Conservation (phyloP, 192 early-diverging fungal species). For the Phycomyces blakesleeanus region DNA sequence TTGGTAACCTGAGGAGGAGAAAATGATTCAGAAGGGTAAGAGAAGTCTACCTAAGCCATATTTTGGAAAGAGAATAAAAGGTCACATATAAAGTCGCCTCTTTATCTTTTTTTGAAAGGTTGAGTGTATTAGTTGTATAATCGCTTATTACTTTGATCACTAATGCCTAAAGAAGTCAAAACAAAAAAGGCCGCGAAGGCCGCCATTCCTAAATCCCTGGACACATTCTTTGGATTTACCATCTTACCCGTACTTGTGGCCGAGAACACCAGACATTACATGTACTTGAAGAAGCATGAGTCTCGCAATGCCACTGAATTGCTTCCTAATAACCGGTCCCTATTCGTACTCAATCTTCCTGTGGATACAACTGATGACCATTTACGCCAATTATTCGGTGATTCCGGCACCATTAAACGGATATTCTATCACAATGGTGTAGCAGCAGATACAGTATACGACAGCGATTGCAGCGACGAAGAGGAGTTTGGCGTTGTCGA, state of each 20-base stretch:
- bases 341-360: slow-evolving; percentile 69
- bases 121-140: no score
- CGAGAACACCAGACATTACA: slow-evolving; percentile 39
- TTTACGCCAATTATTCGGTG: slow-evolving; percentile 58
- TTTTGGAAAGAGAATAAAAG: no score
- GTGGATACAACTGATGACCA: slow-evolving; percentile 64
- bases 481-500: slow-evolving; percentile 15
- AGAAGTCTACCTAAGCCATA: no score
- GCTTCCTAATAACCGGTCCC: slow-evolving; percentile 55
- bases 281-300: slow-evolving; percentile 56
- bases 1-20: no score
- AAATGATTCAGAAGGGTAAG: no score
- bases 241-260: slow-evolving; percentile 47
- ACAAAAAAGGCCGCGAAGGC: slow-evolving; percentile 2
- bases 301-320: slow-evolving; percentile 38
- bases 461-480: slow-evolving; percentile 36
- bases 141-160: no score
- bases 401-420: slow-evolving; percentile 45
- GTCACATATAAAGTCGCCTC: neutral
- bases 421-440: slow-evolving; percentile 51
- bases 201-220: slow-evolving; percentile 21
- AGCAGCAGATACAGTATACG: slow-evolving; percentile 39
- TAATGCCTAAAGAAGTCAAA: slow-evolving; percentile 8
- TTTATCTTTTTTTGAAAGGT: neutral
- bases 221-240: slow-evolving; percentile 52